Evolutionary conservation across 805 yeast species (phyloP), one percentile per base, ranked within the genome.

Genomic region (Ogataea salicorniae): DNA sequence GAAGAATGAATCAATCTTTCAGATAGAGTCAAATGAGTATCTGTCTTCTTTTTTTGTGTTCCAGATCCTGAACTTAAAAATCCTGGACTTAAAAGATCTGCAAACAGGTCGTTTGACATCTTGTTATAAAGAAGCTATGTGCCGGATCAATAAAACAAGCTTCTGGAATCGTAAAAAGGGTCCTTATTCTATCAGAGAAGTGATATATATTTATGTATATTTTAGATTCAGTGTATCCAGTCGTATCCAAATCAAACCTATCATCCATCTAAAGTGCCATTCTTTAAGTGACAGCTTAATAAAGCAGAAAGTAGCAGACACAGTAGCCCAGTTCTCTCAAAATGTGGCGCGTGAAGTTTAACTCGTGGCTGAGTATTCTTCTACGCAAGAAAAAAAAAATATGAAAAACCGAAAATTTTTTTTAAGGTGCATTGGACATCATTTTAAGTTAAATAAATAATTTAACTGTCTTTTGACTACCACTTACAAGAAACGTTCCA

Each of bases 81-180:
- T 20, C 66, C 66, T 8, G 68, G 58, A 29, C 61, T 56, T 46
- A 74, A 57, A 26, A 74, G 60, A 51, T 70, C 68, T 2, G 78
- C 77, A 67, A 74, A 74, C 20, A 74, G 64, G 52, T 74, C 78
- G 37, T 59, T 57, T 3, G 61, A 53, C 62, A 57, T 61, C 13
- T 16, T 46, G 15, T 5, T 4, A 22, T 26, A 6, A 26, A 26
- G 3, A 26, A 11, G 11, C 31, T 26, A 26, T 11, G 11, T 26
- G 34, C 34, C 11, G 5, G 14, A 2, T 15, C 14, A n/a, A 26
- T 39, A 16, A 23, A 8, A 39, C 31, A 37, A 6, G 26, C 7
- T 5, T 34, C 15, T 17, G 34, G 37, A 13, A 2, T 5, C 29
- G 11, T 13, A 31, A 4, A 20, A 31, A 18, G n/a, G 13, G 34